A percentile compares a stretch with the other conserved stretches of the same genome.
Evolutionary conservation across 768 basidiomycete species (phyloP).

Genomic region (Clitopilus passeckerianus): DNA sequence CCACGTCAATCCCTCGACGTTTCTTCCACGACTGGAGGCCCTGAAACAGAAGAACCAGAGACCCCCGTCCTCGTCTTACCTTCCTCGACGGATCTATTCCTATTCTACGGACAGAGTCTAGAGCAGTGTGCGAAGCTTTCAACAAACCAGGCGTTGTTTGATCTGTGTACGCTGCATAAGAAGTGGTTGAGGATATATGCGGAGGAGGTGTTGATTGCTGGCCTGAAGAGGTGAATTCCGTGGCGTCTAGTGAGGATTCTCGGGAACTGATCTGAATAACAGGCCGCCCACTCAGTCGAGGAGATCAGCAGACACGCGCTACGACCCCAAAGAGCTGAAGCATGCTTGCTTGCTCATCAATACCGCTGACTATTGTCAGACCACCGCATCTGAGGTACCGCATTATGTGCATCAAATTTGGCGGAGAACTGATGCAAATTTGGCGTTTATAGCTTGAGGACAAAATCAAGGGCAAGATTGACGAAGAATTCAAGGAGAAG

Average conservation of each 20-base stretch:
- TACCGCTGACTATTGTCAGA: slow-evolving; percentile 96
- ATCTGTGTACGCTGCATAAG: slow-evolving; percentile 75
- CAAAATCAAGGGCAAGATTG: slow-evolving; percentile 79
- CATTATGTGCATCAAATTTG: background rate
- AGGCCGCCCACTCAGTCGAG: slow-evolving; percentile 45
- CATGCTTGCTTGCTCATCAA: slow-evolving; percentile 90
- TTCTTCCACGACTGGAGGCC: slow-evolving; percentile 18
- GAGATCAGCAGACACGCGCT: slow-evolving; percentile 75
- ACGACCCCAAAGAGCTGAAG: slow-evolving; percentile 69
- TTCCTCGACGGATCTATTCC: slow-evolving; percentile 94
- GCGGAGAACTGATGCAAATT: background rate
- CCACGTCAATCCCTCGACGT: slow-evolving; percentile 68
- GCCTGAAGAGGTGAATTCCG: slow-evolving; percentile 60
- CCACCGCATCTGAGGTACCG: slow-evolving; percentile 77
- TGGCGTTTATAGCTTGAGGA: slow-evolving; percentile 70
- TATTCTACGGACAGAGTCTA: slow-evolving; percentile 92
- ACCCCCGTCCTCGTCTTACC: slow-evolving; percentile 71
- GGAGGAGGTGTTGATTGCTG: slow-evolving; percentile 85
- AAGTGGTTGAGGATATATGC: slow-evolving; percentile 96
- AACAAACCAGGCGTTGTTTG: slow-evolving; percentile 77
- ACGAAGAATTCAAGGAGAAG: slow-evolving; percentile 70
- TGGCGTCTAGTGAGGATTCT: background rate
- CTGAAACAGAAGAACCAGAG: slow-evolving; percentile 36
- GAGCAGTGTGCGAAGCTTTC: slow-evolving; percentile 93
- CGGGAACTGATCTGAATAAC: background rate